These are phyloP conservation scores for Solanum bulbocastanum DNA, from an alignment of 257 asterid species.

Conservation along the genomic window DNA sequence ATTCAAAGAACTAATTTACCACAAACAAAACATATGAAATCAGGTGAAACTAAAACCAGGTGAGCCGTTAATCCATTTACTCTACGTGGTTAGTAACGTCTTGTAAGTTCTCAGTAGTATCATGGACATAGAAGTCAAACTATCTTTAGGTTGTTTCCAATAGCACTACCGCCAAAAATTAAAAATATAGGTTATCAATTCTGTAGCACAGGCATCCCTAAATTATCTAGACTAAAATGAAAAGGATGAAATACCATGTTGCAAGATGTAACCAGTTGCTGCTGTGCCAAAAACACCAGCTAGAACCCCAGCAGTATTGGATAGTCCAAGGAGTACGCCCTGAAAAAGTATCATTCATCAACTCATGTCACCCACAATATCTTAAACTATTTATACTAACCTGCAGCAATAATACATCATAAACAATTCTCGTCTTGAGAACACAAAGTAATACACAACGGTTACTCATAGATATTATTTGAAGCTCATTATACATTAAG, in stretches of 20 bases:
- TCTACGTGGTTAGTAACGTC: background rate
- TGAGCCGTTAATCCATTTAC: background rate
- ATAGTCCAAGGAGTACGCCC: slow-evolving; percentile 90
- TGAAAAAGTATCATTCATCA: slow-evolving; percentile 10
- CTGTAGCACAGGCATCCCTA: background rate
- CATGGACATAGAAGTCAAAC: background rate
- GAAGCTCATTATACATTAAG: background rate
- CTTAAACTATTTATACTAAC: background rate
- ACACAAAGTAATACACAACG: background rate
- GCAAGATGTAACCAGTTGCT: slow-evolving; percentile 89
- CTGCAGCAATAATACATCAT: background rate
- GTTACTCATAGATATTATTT: background rate
- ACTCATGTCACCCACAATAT: background rate
- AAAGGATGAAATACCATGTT: slow-evolving; percentile 49
- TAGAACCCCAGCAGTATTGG: slow-evolving; percentile 91
- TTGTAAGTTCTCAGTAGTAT: background rate
- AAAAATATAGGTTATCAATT: background rate
- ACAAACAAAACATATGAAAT: background rate
- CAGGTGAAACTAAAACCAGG: background rate
- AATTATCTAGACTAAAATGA: background rate
- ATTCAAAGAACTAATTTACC: background rate
- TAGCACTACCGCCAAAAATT: background rate
- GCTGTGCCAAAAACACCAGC: slow-evolving; percentile 92
- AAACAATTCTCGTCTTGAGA: background rate
- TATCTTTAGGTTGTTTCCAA: background rate